Percentiles rank a stretch among this genome's conserved stretches.
Conservation (phyloP, 805 yeast species). For the Maudiozyma turicensis region DNA sequence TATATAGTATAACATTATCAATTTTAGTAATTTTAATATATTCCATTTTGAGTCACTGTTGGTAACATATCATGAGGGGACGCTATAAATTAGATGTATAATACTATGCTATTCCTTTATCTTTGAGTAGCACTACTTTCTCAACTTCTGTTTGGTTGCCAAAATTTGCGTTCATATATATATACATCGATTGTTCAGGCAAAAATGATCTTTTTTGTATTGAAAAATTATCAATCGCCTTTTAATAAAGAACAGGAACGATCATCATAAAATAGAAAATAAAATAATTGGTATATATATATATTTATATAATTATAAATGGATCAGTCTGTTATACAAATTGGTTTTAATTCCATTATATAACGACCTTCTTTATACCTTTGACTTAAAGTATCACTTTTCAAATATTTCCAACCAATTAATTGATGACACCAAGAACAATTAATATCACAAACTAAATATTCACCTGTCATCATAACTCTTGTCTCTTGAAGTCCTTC, state of each 20-base stretch:
- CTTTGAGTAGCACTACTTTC: not conserved
- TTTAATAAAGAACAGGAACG: not conserved
- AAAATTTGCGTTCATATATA: too few relatives aligned
- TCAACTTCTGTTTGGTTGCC: not conserved
- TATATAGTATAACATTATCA: slow-evolving; percentile 43
- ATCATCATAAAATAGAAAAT: not conserved
- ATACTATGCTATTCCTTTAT: too few relatives aligned
- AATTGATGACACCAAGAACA: slow-evolving; percentile 46
- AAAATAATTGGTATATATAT: not conserved
- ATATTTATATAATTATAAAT: not conserved
- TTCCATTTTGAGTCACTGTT: slow-evolving; percentile 34
- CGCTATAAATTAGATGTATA: not conserved
- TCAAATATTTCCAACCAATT: slow-evolving; percentile 60
- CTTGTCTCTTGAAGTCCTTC: slow-evolving; percentile 32
- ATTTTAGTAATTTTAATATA: slow-evolving; percentile 46
- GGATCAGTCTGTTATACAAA: slow-evolving; percentile 12
- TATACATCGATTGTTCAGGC: too few relatives aligned
- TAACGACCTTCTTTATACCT: slow-evolving; percentile 53
- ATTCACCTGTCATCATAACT: slow-evolving; percentile 52
- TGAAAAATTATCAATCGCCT: not conserved
- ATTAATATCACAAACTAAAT: slow-evolving; percentile 44
- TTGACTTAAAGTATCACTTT: slow-evolving; percentile 37
- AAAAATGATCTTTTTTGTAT: too few relatives aligned
- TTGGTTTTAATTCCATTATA: slow-evolving; percentile 38
- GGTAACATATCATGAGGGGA: too few relatives aligned